Percentiles rank a stretch among this genome's conserved stretches.
These are phyloP conservation scores for Irpex sp. DNA, from an alignment of 1,284 basidiomycete species.

Conservation along the genomic window DNA sequence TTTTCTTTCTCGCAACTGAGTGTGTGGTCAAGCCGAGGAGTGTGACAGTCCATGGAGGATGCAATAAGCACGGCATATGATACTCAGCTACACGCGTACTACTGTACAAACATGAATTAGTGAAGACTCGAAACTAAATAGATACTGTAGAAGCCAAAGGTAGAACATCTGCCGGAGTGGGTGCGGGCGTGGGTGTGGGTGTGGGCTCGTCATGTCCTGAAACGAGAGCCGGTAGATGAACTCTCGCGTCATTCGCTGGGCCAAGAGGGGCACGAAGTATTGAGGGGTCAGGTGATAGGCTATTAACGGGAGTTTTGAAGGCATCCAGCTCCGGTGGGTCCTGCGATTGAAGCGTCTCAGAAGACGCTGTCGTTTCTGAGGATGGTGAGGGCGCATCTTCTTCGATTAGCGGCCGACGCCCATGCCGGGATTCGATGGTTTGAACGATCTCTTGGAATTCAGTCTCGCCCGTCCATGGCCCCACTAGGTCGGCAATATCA, in stretches of 20 bases:
- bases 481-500: constrained; percentile 53
- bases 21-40: too few relatives aligned
- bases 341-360: neutral
- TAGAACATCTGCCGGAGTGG: constrained; percentile 5
- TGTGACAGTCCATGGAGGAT: too few relatives aligned
- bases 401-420: constrained; percentile 17
- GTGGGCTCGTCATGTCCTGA: constrained; percentile 31
- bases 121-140: neutral
- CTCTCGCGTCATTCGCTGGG: constrained; percentile 31
- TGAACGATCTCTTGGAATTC: constrained; percentile 57
- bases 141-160: neutral
- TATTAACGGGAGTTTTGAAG: constrained; percentile 32
- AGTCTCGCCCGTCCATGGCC: constrained; percentile 53
- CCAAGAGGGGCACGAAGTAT: constrained; percentile 34
- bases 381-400: constrained; percentile 6
- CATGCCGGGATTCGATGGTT: constrained; percentile 45
- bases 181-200: constrained; percentile 24
- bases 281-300: constrained; percentile 37
- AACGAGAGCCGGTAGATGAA: constrained; percentile 32
- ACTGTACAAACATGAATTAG: too few relatives aligned
- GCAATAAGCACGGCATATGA: too few relatives aligned
- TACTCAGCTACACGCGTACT: too few relatives aligned
- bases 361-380: neutral
- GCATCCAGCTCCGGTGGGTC: neutral
- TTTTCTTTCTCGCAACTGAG: neutral